Evolutionary conservation across 768 basidiomycete species (phyloP).

Genomic region (Crassisporium funariophilum): DNA sequence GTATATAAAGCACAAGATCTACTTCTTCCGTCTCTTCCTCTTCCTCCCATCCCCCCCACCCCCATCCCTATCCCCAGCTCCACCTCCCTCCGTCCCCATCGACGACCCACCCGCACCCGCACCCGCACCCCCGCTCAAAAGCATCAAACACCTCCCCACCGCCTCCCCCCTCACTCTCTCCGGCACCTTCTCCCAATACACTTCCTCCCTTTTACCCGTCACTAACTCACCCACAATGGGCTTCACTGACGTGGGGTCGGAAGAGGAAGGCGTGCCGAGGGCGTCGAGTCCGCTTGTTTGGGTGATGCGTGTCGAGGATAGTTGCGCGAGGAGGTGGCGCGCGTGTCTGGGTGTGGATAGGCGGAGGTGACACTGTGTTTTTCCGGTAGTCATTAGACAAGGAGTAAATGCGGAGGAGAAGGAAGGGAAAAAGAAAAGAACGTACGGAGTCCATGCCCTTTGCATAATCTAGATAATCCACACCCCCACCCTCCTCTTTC

Average conservation of each 20-base stretch:
- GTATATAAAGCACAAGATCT: too few species aligned
- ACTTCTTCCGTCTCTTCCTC: too few species aligned
- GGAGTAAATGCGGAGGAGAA: neutral
- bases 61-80: too few species aligned
- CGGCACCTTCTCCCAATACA: conserved; percentile 84
- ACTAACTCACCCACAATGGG: conserved; percentile 57
- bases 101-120: too few species aligned
- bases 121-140: too few species aligned
- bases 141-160: too few species aligned
- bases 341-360: conserved; percentile 55
- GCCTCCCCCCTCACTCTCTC: conserved; percentile 69
- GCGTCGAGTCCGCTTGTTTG: conserved; percentile 62
- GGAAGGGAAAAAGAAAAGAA: conserved; percentile 11
- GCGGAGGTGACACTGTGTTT: conserved; percentile 69
- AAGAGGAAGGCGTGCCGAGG: conserved; percentile 33
- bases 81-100: too few species aligned
- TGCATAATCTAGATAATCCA: conserved; percentile 81
- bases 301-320: conserved; percentile 33
- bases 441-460: conserved; percentile 77
- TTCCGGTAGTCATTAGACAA: neutral
- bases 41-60: too few species aligned
- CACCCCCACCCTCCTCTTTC: conserved; percentile 29
- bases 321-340: conserved; percentile 44
- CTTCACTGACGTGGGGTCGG: conserved; percentile 5
- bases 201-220: conserved; percentile 59